Evolutionary conservation across 805 yeast genomes (phyloP).

Genomic region (Yarrowia keelungensis): DNA sequence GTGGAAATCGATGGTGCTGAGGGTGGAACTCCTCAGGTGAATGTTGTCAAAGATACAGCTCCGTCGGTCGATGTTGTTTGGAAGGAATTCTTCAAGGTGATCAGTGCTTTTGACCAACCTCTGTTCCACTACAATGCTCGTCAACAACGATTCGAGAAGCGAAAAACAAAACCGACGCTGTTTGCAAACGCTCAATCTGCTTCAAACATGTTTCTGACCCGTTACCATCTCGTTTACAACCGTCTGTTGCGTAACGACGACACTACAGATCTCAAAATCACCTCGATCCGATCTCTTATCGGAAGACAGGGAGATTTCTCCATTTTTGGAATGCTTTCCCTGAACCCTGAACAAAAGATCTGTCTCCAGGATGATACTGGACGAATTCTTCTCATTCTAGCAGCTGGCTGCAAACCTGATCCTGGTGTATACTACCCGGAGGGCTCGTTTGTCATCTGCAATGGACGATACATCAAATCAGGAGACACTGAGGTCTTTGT

Average conservation of each 20-base stretch:
- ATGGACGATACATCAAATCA: conserved; percentile 72
- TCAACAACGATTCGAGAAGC: conserved; percentile 64
- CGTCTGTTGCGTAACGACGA: conserved; percentile 74
- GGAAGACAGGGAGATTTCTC: conserved; percentile 86
- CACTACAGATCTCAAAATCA: conserved; percentile 53
- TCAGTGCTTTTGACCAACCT: conserved; percentile 71
- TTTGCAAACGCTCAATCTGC: conserved; percentile 44
- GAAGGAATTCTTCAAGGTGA: conserved; percentile 72
- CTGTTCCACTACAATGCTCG: conserved; percentile 64
- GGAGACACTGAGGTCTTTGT: conserved; percentile 61
- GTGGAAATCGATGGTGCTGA: conserved; percentile 14
- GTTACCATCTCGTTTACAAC: conserved; percentile 72
- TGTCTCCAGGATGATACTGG: conserved; percentile 84
- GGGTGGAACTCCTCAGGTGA: neutral
- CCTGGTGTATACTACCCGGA: conserved; percentile 67
- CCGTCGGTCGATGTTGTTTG: conserved; percentile 56
- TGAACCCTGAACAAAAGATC: conserved; percentile 70
- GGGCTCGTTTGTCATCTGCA: conserved; percentile 81
- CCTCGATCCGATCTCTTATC: conserved; percentile 79
- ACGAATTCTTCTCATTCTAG: conserved; percentile 65
- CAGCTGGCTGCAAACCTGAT: conserved; percentile 64
- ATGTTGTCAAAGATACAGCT: neutral
- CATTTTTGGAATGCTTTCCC: conserved; percentile 75
- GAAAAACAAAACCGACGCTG: conserved; percentile 41
- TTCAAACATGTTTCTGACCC: conserved; percentile 49